A percentile compares a stretch with the other conserved stretches of the same genome.
Evolutionary conservation across 306 rosid genomes (phyloP).

Genomic region (Benincasa hispida): DNA sequence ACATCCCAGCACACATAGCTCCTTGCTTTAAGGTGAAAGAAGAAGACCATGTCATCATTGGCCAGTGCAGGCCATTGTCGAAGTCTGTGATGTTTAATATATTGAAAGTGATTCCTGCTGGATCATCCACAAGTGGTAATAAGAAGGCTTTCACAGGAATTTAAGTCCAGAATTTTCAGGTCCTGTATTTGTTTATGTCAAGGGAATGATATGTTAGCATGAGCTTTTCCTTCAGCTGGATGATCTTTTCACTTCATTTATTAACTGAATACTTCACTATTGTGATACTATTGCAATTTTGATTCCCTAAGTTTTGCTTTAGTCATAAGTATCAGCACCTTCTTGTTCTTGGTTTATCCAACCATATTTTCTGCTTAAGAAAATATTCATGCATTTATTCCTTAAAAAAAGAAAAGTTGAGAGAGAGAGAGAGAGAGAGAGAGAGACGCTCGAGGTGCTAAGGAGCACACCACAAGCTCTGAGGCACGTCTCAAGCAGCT

Average conservation of each 20-base stretch:
- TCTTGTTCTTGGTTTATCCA: too few relatives aligned
- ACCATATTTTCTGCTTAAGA: too few relatives aligned
- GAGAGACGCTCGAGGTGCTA: too few relatives aligned
- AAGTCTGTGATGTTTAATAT: conserved; percentile 61
- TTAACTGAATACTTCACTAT: too few relatives aligned
- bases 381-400: too few relatives aligned
- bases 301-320: background rate
- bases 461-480: too few relatives aligned
- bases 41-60: conserved; percentile 58
- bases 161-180: conserved; percentile 8
- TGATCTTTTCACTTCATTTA: background rate
- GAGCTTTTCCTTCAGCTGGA: conserved; percentile 10
- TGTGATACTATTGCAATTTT: conserved; percentile 1
- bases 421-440: too few relatives aligned
- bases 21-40: conserved; percentile 69
- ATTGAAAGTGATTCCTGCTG: conserved; percentile 53
- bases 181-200: conserved; percentile 4
- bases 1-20: conserved; percentile 50
- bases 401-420: background rate
- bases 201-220: conserved; percentile 13
- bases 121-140: conserved; percentile 33
- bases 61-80: conserved; percentile 72
- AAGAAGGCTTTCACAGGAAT: conserved; percentile 53
- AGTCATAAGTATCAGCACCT: too few relatives aligned
- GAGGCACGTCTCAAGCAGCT: too few relatives aligned